Conservation (phyloP, 2,329 filamentous ascomycete species). For the Hypoxylon sp. region DNA sequence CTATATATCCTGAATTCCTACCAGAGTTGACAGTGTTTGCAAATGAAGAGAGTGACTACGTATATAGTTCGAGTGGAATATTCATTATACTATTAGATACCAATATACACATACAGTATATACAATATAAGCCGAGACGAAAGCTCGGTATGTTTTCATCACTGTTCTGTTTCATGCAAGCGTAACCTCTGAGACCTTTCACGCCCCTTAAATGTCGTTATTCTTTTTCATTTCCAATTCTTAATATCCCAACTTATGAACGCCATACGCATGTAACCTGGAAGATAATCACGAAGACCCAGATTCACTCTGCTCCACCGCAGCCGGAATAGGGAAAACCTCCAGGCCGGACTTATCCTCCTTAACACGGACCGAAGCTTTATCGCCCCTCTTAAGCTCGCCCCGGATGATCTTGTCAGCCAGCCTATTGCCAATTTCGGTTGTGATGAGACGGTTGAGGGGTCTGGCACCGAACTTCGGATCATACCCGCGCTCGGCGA, state of each 20-base stretch:
- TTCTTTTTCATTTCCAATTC: slow-evolving; percentile 15
- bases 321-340: slow-evolving; percentile 55
- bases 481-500: slow-evolving; percentile 91
- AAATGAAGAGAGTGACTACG: background rate
- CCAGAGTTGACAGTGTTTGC: background rate
- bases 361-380: slow-evolving; percentile 77
- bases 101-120: slow-evolving; percentile 26
- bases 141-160: slow-evolving; percentile 13
- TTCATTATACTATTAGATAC: slow-evolving; percentile 21
- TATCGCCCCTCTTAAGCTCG: slow-evolving; percentile 81
- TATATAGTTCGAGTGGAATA: slow-evolving; percentile 20
- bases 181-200: background rate
- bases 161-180: slow-evolving; percentile 18
- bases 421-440: slow-evolving; percentile 88
- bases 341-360: slow-evolving; percentile 72
- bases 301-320: slow-evolving; percentile 23
- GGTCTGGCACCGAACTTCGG: slow-evolving; percentile 92
- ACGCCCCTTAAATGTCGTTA: background rate
- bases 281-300: slow-evolving; percentile 19
- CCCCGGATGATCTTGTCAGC: slow-evolving; percentile 95
- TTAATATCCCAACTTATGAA: slow-evolving; percentile 10
- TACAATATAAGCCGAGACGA: slow-evolving; percentile 38
- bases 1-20: background rate
- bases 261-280: background rate
- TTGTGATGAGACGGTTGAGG: slow-evolving; percentile 90